Evolutionary conservation across 805 yeast species (phyloP), one percentile per base, ranked within the genome.

Genomic region (Candida qinlingensis): DNA sequence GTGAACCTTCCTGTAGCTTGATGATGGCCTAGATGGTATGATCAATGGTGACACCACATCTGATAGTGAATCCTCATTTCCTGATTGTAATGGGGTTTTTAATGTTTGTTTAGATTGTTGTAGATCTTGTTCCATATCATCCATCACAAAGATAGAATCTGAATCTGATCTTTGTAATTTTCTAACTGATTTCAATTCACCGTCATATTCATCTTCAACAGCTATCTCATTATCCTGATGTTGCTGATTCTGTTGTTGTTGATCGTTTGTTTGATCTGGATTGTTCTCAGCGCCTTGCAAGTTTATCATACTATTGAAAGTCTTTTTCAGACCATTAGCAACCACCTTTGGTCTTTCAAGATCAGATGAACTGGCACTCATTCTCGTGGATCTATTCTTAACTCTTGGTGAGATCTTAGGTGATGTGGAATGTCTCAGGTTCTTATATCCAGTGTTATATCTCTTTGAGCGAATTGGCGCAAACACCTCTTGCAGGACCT

Each of bases 401-500:
- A 41, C 30, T 27, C 28, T 42, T 27, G 49, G 40, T 12, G 49
- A 26, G 9, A 40, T 31, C 3, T 44, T 51, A 31, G 63, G 62
- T 4, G 63, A 59, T 0, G 56, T 55, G 1, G 56, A 48, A 31
- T 54, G 49, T 38, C 46, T 54, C 37, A 50, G 27, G 28, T 35
- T 44, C 41, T 47, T 49, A 6, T 38, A 36, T 19, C 37, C 44
- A 9, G 13, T 1, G 11, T 39, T 44, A n/a, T 31, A 27, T 39
- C 35, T 51, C 25, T 47, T 52, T 13, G 49, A 42, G 7, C 41
- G 41, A 2, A 42, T 54, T 13, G 82, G 81, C 5, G 81, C 80
- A 67, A 87, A 85, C 0, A 85, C 94, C 60, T 87, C 95, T 33
- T 79, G 75, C 27, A 87, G 62, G 0, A 87, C 87, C 43, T 81